Conservation (phyloP, 176 grass and related monocot genomes). For the Puccinellia tenuiflora region DNA sequence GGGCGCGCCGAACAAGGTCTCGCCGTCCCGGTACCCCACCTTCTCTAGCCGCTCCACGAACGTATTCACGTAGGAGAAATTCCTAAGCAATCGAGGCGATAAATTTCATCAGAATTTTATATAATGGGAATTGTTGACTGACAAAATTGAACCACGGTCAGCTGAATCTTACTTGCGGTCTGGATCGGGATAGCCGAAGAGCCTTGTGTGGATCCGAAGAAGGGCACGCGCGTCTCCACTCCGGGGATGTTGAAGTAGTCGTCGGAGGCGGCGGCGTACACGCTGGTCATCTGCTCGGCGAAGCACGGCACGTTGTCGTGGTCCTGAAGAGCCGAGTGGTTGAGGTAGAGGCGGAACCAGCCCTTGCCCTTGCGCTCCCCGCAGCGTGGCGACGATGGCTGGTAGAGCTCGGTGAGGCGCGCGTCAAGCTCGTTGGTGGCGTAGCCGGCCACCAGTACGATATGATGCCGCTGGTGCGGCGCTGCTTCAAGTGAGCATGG, state of each 20-base stretch:
- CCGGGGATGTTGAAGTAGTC: conserved; percentile 44
- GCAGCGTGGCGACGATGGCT: conserved; percentile 42
- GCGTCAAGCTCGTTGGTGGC: conserved; percentile 60
- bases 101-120: not conserved
- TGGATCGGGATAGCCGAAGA: conserved; percentile 29
- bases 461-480: not conserved
- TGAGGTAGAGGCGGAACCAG: conserved; percentile 57
- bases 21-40: conserved; percentile 42
- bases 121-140: not conserved
- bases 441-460: conserved; percentile 51
- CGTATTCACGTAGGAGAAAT: conserved; percentile 31
- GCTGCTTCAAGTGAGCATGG: not conserved
- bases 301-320: conserved; percentile 27
- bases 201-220: conserved; percentile 37
- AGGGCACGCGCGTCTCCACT: conserved; percentile 45
- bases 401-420: conserved; percentile 42
- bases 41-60: conserved; percentile 29
- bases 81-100: not conserved
- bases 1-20: conserved; percentile 57
- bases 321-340: conserved; percentile 17
- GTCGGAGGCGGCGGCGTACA: conserved; percentile 28
- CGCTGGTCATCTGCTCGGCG: conserved; percentile 28
- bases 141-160: too few species aligned
- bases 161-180: conserved; percentile 24
- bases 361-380: not conserved